Percentiles rank a stretch among this genome's conserved stretches.
Evolutionary conservation across 2,329 filamentous ascomycete genomes (phyloP).

Genomic region (Orbilia brochopaga): DNA sequence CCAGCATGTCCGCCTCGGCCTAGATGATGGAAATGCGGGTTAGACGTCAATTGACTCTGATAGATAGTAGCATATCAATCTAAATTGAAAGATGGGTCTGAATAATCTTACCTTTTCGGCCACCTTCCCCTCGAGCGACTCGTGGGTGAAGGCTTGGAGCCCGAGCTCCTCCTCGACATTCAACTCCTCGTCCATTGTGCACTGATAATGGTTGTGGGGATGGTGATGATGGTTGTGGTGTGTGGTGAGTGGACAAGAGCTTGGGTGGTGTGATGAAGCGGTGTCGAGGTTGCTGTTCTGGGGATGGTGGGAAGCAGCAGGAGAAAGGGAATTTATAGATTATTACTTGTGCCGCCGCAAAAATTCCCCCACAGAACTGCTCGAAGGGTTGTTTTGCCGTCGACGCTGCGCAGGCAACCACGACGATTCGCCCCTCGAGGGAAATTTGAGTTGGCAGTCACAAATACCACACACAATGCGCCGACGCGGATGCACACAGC

Average conservation of each 20-base stretch:
- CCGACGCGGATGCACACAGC: background rate
- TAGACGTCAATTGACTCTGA: background rate
- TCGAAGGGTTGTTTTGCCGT: background rate
- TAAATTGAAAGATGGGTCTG: background rate
- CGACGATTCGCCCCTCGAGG: background rate
- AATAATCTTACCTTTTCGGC: conserved; percentile 23
- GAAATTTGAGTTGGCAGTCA: background rate
- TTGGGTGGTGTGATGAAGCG: conserved; percentile 8
- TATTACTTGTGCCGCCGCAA: background rate
- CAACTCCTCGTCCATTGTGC: conserved; percentile 32
- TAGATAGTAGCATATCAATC: background rate
- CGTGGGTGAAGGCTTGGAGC: conserved; percentile 44
- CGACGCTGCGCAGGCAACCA: background rate
- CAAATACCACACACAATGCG: conserved; percentile 3
- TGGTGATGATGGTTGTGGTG: background rate
- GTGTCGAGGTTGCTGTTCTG: conserved; percentile 1
- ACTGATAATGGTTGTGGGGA: background rate
- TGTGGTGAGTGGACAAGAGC: no score
- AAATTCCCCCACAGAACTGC: background rate
- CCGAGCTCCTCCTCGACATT: conserved; percentile 42
- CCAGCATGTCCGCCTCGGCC: conserved; percentile 37
- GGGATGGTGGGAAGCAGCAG: background rate
- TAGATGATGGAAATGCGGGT: background rate
- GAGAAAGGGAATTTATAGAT: background rate
- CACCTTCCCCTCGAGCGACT: conserved; percentile 37